Conservation (phyloP, 805 yeast genomes). For the Komagataella kurtzmanii region DNA sequence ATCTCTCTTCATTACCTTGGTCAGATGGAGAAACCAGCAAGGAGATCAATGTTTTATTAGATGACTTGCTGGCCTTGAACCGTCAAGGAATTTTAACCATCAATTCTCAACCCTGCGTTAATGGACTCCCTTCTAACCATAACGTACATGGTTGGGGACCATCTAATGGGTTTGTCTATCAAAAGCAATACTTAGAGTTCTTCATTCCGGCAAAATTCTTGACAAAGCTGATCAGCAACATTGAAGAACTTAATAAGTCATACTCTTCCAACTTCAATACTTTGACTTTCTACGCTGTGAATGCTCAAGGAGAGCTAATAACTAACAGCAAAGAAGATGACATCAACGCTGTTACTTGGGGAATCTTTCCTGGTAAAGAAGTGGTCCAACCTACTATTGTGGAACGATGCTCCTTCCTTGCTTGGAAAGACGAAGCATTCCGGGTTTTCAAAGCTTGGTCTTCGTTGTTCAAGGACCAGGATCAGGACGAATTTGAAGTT, state of each 20-base stretch:
- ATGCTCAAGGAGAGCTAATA: slow-evolving; percentile 36
- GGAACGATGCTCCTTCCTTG: slow-evolving; percentile 80
- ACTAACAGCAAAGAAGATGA: slow-evolving; percentile 66
- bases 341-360: slow-evolving; percentile 97
- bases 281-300: slow-evolving; percentile 70
- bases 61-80: slow-evolving; percentile 51
- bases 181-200: slow-evolving; percentile 86
- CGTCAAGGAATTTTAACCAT: slow-evolving; percentile 60
- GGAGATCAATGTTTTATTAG: slow-evolving; percentile 55
- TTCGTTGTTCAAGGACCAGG: slow-evolving; percentile 26
- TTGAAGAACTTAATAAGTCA: slow-evolving; percentile 27
- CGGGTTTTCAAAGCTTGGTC: slow-evolving; percentile 76
- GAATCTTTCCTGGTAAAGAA: slow-evolving; percentile 92
- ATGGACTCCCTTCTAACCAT: slow-evolving; percentile 64
- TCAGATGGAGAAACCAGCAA: slow-evolving; percentile 78
- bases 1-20: slow-evolving; percentile 78
- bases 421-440: slow-evolving; percentile 95
- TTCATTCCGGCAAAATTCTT: slow-evolving; percentile 47
- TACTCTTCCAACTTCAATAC: slow-evolving; percentile 21
- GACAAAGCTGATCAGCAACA: slow-evolving; percentile 22
- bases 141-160: slow-evolving; percentile 92
- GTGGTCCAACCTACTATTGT: slow-evolving; percentile 93
- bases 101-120: slow-evolving; percentile 90
- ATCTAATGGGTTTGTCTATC: slow-evolving; percentile 80
- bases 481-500: slow-evolving; percentile 4